Conservation (phyloP, 129 eudicot genomes). For the Gnaphalium uliginosum region DNA sequence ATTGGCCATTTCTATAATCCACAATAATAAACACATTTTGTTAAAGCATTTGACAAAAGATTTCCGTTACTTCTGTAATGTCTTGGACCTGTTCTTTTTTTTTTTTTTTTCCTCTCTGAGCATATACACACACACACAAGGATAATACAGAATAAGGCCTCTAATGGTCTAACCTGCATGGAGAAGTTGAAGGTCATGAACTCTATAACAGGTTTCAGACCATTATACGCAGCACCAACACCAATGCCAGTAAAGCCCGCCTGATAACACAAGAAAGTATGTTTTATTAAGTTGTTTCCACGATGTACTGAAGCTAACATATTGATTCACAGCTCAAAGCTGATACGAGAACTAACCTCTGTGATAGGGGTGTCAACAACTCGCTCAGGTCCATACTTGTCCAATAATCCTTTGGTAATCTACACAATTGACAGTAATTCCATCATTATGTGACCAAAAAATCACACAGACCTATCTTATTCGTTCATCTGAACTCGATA, state of each 20-base stretch:
- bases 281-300: background rate
- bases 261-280: conserved; percentile 27
- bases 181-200: conserved; percentile 97
- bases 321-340: conserved; percentile 10
- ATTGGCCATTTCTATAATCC: background rate
- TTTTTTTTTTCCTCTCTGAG: no score
- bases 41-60: background rate
- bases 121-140: no score
- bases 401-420: conserved; percentile 90
- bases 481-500: background rate
- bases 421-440: conserved; percentile 23
- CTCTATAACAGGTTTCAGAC: conserved; percentile 82
- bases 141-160: background rate
- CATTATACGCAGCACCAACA: conserved; percentile 97
- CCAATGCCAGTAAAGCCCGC: conserved; percentile 96
- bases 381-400: conserved; percentile 92
- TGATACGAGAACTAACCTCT: conserved; percentile 53
- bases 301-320: background rate
- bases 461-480: background rate
- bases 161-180: conserved; percentile 64
- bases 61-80: background rate
- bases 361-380: conserved; percentile 95
- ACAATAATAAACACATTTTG: background rate
- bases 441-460: background rate
- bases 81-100: background rate